A percentile compares a stretch with the other conserved stretches of the same genome.
phyloP scores from a whole-genome alignment of 2,329 filamentous ascomycete genomes.

The Claviceps lovelessii region DNA sequence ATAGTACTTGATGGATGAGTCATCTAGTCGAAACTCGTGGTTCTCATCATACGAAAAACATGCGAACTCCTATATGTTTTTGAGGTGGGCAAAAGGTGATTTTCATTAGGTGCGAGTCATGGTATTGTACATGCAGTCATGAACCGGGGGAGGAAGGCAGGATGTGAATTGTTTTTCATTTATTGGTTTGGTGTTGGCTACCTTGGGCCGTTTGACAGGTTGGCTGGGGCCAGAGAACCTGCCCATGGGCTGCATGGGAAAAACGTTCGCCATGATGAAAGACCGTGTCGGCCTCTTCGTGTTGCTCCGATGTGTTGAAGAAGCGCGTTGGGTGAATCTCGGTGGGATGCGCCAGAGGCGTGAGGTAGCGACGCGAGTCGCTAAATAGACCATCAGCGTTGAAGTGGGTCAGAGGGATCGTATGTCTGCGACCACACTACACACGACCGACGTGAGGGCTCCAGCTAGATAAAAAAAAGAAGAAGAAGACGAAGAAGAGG shows the following conservation, averaged over 20 bases:
- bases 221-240: slow-evolving; percentile 55
- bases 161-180: background rate
- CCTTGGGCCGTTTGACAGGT: slow-evolving; percentile 61
- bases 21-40: slow-evolving; percentile 61
- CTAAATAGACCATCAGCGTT: background rate
- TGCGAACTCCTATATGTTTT: slow-evolving; percentile 58
- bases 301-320: background rate
- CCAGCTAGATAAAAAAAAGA: too few relatives aligned
- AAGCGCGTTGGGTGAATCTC: background rate
- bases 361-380: background rate
- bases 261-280: slow-evolving; percentile 23
- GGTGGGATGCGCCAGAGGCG: background rate
- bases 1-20: slow-evolving; percentile 75
- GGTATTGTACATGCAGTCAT: background rate
- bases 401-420: too few relatives aligned
- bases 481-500: too few relatives aligned
- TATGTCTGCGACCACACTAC: background rate
- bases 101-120: background rate
- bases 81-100: background rate
- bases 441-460: background rate
- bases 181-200: slow-evolving; percentile 15
- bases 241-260: slow-evolving; percentile 54
- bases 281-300: background rate
- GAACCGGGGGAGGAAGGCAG: background rate
- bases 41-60: slow-evolving; percentile 87